These are phyloP conservation scores for Rhodotorula taiwanensis DNA, from an alignment of 768 basidiomycete species.

Conservation along the genomic window DNA sequence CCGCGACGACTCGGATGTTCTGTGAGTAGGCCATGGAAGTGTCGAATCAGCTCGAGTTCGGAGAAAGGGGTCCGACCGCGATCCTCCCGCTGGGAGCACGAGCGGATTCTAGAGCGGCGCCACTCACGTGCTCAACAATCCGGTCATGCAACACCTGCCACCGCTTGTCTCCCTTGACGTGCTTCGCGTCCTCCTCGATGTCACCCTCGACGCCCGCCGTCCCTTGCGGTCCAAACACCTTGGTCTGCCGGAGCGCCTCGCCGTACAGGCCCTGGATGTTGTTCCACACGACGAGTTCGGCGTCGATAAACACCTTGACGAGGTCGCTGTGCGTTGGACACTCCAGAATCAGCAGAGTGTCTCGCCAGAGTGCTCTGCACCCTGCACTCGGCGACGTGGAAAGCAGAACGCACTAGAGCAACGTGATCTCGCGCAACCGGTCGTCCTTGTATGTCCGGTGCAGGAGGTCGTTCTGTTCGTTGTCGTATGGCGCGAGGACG, in stretches of 20 bases:
- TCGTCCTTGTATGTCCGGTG: constrained; percentile 76
- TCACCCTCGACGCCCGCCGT: constrained; percentile 36
- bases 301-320: constrained; percentile 85
- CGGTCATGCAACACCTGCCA: constrained; percentile 95
- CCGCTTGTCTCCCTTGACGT: constrained; percentile 53
- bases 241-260: constrained; percentile 66
- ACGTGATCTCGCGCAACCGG: constrained; percentile 63
- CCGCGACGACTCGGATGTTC: constrained; percentile 91
- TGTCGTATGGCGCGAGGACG: constrained; percentile 85
- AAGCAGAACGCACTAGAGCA: constrained; percentile 26
- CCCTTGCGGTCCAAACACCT: constrained; percentile 59
- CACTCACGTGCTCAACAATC: constrained; percentile 85
- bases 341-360: constrained; percentile 2
- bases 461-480: constrained; percentile 95
- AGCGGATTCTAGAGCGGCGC: no score
- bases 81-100: no score
- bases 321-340: constrained; percentile 59
- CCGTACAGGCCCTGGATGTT: constrained; percentile 85
- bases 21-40: no score
- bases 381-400: constrained; percentile 1
- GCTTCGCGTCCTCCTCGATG: constrained; percentile 44
- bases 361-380: no score
- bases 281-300: constrained; percentile 94
- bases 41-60: no score
- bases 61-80: no score